A percentile compares a stretch with the other conserved stretches of the same genome.
phyloP scores from a whole-genome alignment of 352 stramenopile species.

The Phytophthora aleatoria region DNA sequence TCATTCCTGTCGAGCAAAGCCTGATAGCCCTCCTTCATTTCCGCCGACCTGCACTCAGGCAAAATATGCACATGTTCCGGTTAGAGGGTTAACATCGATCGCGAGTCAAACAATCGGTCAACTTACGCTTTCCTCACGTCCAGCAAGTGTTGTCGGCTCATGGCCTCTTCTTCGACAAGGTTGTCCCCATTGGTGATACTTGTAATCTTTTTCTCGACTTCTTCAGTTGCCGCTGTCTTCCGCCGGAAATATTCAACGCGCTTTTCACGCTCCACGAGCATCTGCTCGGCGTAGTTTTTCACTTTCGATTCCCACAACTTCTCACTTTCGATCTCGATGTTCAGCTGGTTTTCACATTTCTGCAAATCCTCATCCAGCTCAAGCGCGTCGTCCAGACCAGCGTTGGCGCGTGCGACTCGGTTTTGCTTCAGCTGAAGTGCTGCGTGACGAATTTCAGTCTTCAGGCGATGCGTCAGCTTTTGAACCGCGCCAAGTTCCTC shows the following conservation, averaged over 20 bases:
- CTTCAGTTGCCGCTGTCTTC: conserved; percentile 59
- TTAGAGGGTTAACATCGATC: conserved; percentile 7
- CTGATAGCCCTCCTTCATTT: conserved; percentile 60
- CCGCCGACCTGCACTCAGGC: conserved; percentile 35
- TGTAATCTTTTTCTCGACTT: conserved; percentile 75
- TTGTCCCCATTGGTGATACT: conserved; percentile 69
- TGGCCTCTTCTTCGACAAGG: conserved; percentile 45
- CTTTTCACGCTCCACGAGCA: conserved; percentile 58
- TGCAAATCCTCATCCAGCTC: conserved; percentile 62
- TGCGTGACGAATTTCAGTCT: conserved; percentile 60
- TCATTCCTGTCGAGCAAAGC: conserved; percentile 62
- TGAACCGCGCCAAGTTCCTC: conserved; percentile 63
- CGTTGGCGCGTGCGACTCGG: conserved; percentile 54
- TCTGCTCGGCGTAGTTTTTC: conserved; percentile 62
- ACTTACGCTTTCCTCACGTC: conserved; percentile 67
- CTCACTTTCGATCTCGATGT: conserved; percentile 59
- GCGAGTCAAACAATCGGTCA: neutral
- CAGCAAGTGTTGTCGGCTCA: conserved; percentile 46
- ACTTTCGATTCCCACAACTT: conserved; percentile 47
- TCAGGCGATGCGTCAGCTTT: conserved; percentile 64
- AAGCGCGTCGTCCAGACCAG: conserved; percentile 62
- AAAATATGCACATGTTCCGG: no score
- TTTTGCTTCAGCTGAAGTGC: conserved; percentile 71
- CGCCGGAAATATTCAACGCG: conserved; percentile 46
- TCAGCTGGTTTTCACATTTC: conserved; percentile 53